Conservation (phyloP, 1,139 yeast species). For the Kurtzmaniella natalensis region DNA sequence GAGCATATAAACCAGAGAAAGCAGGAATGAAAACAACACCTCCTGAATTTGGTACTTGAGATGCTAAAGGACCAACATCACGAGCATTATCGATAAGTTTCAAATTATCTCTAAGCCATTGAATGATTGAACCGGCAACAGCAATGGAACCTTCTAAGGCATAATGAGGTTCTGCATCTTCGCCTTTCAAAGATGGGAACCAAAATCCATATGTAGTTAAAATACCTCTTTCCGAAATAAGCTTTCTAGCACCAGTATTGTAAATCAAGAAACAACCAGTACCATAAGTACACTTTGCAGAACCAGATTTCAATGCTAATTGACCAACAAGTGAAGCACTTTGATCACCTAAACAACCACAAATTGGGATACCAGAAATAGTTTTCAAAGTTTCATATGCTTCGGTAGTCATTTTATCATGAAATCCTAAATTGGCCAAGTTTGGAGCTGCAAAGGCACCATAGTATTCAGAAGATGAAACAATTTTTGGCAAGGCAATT, state of each 20-base stretch:
- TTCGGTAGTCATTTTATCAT: constrained; percentile 47
- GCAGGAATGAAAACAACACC: constrained; percentile 97
- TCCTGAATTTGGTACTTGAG: constrained; percentile 75
- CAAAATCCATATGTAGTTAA: constrained; percentile 88
- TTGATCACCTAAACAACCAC: constrained; percentile 94
- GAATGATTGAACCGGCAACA: constrained; percentile 92
- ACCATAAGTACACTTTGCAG: constrained; percentile 96
- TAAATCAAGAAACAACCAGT: constrained; percentile 91
- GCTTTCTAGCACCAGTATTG: constrained; percentile 71
- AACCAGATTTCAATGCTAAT: constrained; percentile 75
- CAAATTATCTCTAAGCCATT: constrained; percentile 91
- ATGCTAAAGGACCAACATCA: constrained; percentile 88
- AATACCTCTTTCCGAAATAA: constrained; percentile 74
- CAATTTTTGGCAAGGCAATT: constrained; percentile 73
- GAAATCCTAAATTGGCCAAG: constrained; percentile 47
- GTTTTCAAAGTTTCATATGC: constrained; percentile 47
- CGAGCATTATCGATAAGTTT: constrained; percentile 75
- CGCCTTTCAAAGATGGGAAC: constrained; percentile 63
- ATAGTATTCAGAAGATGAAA: constrained; percentile 74
- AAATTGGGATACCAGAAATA: constrained; percentile 63
- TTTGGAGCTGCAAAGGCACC: constrained; percentile 67
- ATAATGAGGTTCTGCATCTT: constrained; percentile 64
- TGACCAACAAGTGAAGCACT: constrained; percentile 93
- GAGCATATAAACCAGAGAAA: constrained; percentile 90
- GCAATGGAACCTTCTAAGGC: constrained; percentile 96